These are phyloP conservation scores for Pleurotus tuoliensis DNA, from an alignment of 768 basidiomycete genomes.

Conservation along the genomic window DNA sequence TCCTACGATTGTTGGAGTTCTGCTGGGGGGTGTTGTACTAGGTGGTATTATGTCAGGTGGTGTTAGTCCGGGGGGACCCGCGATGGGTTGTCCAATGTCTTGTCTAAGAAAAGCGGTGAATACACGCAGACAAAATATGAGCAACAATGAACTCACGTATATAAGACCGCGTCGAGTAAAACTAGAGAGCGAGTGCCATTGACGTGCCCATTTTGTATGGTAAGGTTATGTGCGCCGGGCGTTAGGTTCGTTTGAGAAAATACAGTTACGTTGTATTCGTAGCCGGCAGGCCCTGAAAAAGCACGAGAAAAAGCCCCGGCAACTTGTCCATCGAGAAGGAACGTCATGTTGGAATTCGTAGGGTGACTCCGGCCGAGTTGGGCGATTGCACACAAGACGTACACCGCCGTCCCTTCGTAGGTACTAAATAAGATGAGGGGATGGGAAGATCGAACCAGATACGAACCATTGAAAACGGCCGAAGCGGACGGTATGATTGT, in stretches of 20 bases:
- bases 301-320: constrained; percentile 24
- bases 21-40: neutral
- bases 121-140: too few species aligned
- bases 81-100: too few species aligned
- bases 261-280: constrained; percentile 31
- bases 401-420: constrained; percentile 36
- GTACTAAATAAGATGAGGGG: neutral
- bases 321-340: constrained; percentile 29
- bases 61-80: too few species aligned
- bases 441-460: neutral
- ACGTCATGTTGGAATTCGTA: constrained; percentile 30
- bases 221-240: constrained; percentile 25
- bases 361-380: constrained; percentile 17
- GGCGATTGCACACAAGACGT: constrained; percentile 36
- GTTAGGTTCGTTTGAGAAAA: constrained; percentile 26
- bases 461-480: constrained; percentile 31
- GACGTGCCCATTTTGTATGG: constrained; percentile 28
- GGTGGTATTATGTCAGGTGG: too few species aligned
- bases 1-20: neutral
- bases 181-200: constrained; percentile 24
- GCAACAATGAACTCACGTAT: constrained; percentile 26
- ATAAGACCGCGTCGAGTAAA: constrained; percentile 36
- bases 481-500: constrained; percentile 22
- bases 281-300: constrained; percentile 17
- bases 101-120: too few species aligned